Percentiles rank a stretch among this genome's conserved stretches.
These are phyloP conservation scores for Fistulifera solaris DNA, from an alignment of 108 stramenopile species.

Conservation along the genomic window DNA sequence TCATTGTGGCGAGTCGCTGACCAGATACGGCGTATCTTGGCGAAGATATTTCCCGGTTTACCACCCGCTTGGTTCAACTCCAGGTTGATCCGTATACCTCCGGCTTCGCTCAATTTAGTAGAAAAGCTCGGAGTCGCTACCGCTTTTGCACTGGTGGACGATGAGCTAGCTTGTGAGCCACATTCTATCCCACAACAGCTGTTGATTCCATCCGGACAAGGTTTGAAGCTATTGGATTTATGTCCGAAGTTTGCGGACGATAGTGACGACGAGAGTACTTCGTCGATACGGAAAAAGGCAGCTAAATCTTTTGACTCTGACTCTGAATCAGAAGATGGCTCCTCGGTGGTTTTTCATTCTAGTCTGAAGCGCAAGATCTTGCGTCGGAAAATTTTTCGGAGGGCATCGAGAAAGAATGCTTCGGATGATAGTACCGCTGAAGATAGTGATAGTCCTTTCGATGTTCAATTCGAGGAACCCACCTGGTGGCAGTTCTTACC, in stretches of 20 bases:
- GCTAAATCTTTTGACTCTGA: slow-evolving; percentile 20
- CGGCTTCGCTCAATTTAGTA: slow-evolving; percentile 55
- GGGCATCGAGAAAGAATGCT: slow-evolving; percentile 2
- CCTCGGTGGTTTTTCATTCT: slow-evolving; percentile 13
- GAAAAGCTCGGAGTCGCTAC: slow-evolving; percentile 79
- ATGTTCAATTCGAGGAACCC: slow-evolving; percentile 89
- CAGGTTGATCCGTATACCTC: slow-evolving; percentile 44
- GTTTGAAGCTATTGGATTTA: slow-evolving; percentile 77
- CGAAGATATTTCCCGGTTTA: slow-evolving; percentile 1
- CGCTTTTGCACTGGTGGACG: slow-evolving; percentile 70
- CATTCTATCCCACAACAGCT: slow-evolving; percentile 76
- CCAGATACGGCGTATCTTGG: not conserved
- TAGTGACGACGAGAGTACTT: slow-evolving; percentile 15
- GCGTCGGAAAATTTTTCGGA: slow-evolving; percentile 17
- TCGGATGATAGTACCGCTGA: slow-evolving; percentile 10
- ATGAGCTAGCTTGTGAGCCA: slow-evolving; percentile 77
- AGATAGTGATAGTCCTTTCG: slow-evolving; percentile 5
- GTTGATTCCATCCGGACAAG: slow-evolving; percentile 72
- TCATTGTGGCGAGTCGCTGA: slow-evolving; percentile 21
- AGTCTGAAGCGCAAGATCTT: slow-evolving; percentile 14
- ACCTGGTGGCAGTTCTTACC: slow-evolving; percentile 82
- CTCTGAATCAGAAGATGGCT: slow-evolving; percentile 27
- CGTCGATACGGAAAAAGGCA: slow-evolving; percentile 5
- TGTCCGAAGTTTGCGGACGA: slow-evolving; percentile 58
- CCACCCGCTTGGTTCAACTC: slow-evolving; percentile 11